Base-by-base conservation (phyloP, 2,329 filamentous ascomycete species). In the Aciculosporium take region DNA sequence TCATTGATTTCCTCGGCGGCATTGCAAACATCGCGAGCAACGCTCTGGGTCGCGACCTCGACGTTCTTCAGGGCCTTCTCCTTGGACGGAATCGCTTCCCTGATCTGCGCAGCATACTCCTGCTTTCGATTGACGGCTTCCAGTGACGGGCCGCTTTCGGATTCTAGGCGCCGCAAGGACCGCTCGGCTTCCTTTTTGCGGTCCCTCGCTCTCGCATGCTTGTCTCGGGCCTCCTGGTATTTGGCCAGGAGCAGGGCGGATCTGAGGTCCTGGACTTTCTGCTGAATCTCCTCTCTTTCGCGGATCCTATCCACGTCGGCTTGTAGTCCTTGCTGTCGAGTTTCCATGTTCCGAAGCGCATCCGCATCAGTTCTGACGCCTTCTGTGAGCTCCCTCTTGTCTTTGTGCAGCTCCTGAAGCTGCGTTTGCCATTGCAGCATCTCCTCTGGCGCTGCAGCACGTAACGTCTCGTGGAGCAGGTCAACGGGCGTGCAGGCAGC, bases 271-370 rank as follows among this genome's bases (percentile, higher is more conserved):
- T 72, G 64, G 4, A 89, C 69, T 43, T 72, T 74, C 40, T 73
- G 64, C 52, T 81, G 67, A 38, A 87, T 75, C 40, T 75, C 69
- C 42, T 81, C 74, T 43, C 87, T 76, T 57, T 96, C 81, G 37
- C 76, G 75, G 53, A 91, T 72, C 48, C 84, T 79, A 51, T 93
- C 81, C 20, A 96, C 87, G 53, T 95, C 88, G 8, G 75, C 79
- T 52, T 84, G 76, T 34, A 93, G 75, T 38, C 76, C 72, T 46
- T 74, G 66, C 48, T 96, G 89, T 23, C 86, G 77, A 31, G 65
- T 71, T 55, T 94, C 78, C 36, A 89, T 65, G 41, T 72, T 76
- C 39, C 68, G 67, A 7, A 96, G 63, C 21, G 71, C 66, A 36
- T 84, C 81, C 28, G 67, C 61, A 41, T 84, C 74, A 3, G 63